These are phyloP conservation scores for Dioscorea alata DNA, from an alignment of 106 monocot species.

Conservation along the genomic window DNA sequence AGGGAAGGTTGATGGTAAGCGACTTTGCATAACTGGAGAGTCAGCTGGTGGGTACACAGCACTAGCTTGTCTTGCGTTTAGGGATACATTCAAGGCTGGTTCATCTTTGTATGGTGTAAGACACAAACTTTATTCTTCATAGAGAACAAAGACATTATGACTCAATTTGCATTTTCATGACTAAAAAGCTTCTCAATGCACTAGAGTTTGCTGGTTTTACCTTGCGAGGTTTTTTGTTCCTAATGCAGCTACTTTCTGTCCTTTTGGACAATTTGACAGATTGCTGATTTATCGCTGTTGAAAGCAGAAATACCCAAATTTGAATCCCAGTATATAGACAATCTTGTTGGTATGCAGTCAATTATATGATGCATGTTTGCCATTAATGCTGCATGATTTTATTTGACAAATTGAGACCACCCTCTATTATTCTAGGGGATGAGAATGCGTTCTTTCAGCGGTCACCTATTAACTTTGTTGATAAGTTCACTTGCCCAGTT, in stretches of 20 bases:
- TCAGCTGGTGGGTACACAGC: constrained; percentile 97
- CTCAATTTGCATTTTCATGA: no score
- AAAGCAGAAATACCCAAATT: constrained; percentile 83
- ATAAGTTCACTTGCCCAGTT: constrained; percentile 73
- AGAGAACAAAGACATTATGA: no score
- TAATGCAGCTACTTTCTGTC: no score
- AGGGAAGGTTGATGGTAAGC: constrained; percentile 72
- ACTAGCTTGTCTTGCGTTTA: constrained; percentile 85
- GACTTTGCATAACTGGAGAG: constrained; percentile 80
- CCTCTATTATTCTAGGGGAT: constrained; percentile 26
- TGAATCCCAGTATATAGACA: constrained; percentile 71
- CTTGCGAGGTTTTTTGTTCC: no score
- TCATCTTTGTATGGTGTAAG: constrained; percentile 91
- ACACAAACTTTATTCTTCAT: background rate
- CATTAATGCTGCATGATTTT: background rate
- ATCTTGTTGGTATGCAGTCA: constrained; percentile 64
- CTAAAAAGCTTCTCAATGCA: no score
- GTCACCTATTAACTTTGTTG: constrained; percentile 80
- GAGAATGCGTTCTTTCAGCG: constrained; percentile 51
- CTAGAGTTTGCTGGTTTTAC: no score
- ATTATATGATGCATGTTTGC: background rate
- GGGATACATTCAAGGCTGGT: constrained; percentile 79
- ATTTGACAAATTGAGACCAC: background rate
- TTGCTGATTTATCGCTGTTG: constrained; percentile 66
- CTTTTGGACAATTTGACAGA: constrained; percentile 23